phyloP scores from a whole-genome alignment of 116 monocot genomes.

The Trichopus zeylanicus region DNA sequence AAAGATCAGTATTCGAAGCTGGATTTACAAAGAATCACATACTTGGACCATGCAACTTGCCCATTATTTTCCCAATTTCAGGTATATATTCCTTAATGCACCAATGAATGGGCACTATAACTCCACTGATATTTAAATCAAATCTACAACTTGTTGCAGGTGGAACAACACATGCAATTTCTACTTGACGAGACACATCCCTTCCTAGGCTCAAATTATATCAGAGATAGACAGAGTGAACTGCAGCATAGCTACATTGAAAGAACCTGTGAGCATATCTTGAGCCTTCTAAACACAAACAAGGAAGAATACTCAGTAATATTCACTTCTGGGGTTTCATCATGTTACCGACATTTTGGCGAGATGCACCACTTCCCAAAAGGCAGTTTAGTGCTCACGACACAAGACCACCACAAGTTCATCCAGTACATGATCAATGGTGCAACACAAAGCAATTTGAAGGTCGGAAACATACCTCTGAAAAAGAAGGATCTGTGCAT shows the following conservation, averaged over 20 bases:
- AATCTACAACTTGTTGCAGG: conserved; percentile 13
- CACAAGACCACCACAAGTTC: conserved; percentile 13
- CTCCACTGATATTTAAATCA: no score
- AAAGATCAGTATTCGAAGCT: conserved; percentile 25
- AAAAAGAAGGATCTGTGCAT: conserved; percentile 15
- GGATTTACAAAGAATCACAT: conserved; percentile 15
- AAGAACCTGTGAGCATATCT: conserved; percentile 6
- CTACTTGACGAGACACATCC: conserved; percentile 14
- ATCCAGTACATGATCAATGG: conserved; percentile 3
- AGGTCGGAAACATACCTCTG: conserved; percentile 11
- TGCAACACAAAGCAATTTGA: conserved; percentile 2
- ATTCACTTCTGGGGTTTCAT: conserved; percentile 17
- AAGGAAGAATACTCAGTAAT: conserved; percentile 20
- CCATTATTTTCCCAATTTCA: conserved; percentile 22
- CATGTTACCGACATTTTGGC: conserved; percentile 18
- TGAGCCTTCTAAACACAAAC: conserved; percentile 24
- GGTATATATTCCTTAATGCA: conserved; percentile 7
- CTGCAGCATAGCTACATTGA: conserved; percentile 2
- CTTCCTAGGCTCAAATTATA: conserved; percentile 5
- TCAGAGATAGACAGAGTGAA: conserved; percentile 1
- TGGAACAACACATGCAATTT: conserved; percentile 22
- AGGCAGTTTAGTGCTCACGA: conserved; percentile 14
- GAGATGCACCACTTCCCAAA: conserved; percentile 19
- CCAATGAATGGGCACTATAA: no score
- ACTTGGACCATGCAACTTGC: conserved; percentile 23